Evolutionary conservation across 23 red algal genomes (phyloP), one percentile per base, ranked within the genome.

Genomic region (Gracilaria gracilis): DNA sequence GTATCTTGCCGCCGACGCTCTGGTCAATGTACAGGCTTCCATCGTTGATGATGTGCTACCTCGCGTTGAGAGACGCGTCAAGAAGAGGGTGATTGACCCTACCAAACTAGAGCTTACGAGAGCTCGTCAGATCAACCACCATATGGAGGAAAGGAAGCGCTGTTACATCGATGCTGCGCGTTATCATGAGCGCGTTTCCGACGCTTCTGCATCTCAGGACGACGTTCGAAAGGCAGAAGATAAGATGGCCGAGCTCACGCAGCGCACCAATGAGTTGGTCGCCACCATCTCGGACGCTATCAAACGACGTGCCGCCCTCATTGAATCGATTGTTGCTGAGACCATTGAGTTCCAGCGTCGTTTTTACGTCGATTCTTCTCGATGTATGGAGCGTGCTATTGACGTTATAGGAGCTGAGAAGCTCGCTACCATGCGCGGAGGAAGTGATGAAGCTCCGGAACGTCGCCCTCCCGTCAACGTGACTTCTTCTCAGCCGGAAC

Each of bases 311-410:
- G 47, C 88, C 29, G 48, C 50, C 15, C 44, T 95, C n/a, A 61
- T 95, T 50, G 70, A 85, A 17, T 57, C 67, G 12, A 47, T 72
- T 23, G 79, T 91, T 51, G 76, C 94, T 5, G 94, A 95, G 86
- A 92, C 83, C 34, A 66, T 95, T 27, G 94, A 95, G 77, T 90
- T 95, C 37, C 83, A 86, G 29, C 85, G 89, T 44, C 69, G 86
- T 11, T 95, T 95, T 79, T 95, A 91, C 83, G 72, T 66, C 0
- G 94, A 95, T 57, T 81, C 94, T 64, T 78, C 87, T 15, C 94
- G 94, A 37, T 57, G 58, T 35, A 86, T 95, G 66, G 94, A 95
- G 14, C 87, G 82, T 12, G 75, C 82, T 57, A 86, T 90, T 23
- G 94, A 95, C 24, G 87, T 49, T 2, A 86, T 90, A 28, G 89